Evolutionary conservation across 176 grass and related monocot genomes (phyloP).

Genomic region (Raddia guianensis): DNA sequence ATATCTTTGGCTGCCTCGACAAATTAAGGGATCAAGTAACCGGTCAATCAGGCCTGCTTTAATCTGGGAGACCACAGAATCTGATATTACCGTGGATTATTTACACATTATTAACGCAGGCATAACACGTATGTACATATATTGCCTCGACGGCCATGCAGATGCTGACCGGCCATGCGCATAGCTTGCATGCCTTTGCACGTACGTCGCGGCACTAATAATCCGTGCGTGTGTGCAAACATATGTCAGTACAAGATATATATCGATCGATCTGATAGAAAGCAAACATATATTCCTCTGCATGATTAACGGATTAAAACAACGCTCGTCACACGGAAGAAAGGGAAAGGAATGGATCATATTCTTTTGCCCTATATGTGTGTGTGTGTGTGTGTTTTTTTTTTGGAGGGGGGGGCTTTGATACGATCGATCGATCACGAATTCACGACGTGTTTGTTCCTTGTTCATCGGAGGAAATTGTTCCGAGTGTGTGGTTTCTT

Average conservation of each 20-base stretch:
- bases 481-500: background rate
- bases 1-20: conserved; percentile 27
- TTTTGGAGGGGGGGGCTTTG: background rate
- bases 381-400: too few relatives aligned
- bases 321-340: background rate
- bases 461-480: background rate
- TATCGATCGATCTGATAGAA: background rate
- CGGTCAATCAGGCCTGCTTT: background rate
- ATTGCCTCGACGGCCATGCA: background rate
- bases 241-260: background rate
- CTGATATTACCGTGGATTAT: conserved; percentile 28
- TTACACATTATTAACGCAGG: background rate
- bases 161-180: background rate
- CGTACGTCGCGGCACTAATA: background rate
- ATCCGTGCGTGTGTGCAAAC: background rate
- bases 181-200: background rate
- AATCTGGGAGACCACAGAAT: conserved; percentile 6
- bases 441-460: background rate
- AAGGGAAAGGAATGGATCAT: background rate
- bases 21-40: background rate
- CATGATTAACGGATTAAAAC: background rate
- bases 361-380: background rate
- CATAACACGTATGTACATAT: background rate
- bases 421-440: background rate
- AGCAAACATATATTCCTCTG: background rate